phyloP scores from a whole-genome alignment of 768 basidiomycete species.

The Termitomyces sp. region DNA sequence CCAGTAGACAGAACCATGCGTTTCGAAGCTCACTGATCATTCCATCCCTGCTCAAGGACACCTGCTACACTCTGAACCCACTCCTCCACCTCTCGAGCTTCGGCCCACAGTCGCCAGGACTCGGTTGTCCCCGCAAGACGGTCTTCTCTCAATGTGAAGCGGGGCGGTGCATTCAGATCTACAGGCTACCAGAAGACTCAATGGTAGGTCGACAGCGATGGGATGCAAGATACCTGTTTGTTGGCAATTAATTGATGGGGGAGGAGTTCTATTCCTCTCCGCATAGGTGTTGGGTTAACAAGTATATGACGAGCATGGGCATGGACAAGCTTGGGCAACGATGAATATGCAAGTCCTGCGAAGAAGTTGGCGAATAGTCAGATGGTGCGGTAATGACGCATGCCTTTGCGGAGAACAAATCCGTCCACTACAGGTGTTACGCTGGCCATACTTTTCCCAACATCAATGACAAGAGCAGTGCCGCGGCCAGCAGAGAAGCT shows the following conservation, averaged over 20 bases:
- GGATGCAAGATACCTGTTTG: constrained; percentile 48
- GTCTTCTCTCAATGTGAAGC: constrained; percentile 71
- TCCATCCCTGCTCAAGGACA: constrained; percentile 84
- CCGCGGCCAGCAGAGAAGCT: constrained; percentile 97
- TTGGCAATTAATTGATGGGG: constrained; percentile 90
- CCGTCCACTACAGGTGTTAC: constrained; percentile 97
- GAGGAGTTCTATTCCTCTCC: constrained; percentile 60
- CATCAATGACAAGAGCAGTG: constrained; percentile 93
- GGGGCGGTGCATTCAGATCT: constrained; percentile 59
- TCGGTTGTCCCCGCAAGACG: constrained; percentile 67
- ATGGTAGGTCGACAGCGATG: not conserved
- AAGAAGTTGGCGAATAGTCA: not conserved
- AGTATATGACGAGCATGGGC: constrained; percentile 72
- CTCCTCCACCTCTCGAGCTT: constrained; percentile 81
- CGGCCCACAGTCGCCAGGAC: constrained; percentile 78
- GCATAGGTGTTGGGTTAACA: constrained; percentile 37
- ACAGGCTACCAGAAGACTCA: constrained; percentile 50
- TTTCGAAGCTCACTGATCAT: constrained; percentile 62
- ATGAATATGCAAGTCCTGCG: constrained; percentile 71
- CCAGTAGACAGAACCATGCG: not conserved
- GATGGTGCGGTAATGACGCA: not conserved
- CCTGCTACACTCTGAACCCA: constrained; percentile 89
- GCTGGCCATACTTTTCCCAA: constrained; percentile 85
- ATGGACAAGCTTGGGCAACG: constrained; percentile 75
- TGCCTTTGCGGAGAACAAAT: constrained; percentile 94